Base-by-base conservation (phyloP, 345 rosid species). In the Arabis hirsuta region DNA sequence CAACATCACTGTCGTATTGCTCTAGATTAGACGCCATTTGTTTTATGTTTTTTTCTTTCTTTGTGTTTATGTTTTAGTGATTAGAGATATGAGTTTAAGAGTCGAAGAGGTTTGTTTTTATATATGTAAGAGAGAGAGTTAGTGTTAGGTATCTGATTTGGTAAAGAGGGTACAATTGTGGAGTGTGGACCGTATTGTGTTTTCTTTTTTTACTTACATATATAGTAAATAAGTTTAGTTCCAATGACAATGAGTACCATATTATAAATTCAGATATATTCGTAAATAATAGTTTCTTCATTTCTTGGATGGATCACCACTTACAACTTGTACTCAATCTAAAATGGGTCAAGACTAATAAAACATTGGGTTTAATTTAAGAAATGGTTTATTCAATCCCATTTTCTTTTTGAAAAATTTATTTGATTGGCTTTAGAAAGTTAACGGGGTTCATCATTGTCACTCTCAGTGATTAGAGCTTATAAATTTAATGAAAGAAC, bases 21-120 rank as follows among this genome's bases (percentile, higher is more conserved):
- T 69, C 65, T 56, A 80, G 65, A 65, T 76, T 79, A 76, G 71
- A 63, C 24, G 85, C 87, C 96, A 88, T 88, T 74, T 62, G 31
- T 69, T 55, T 20, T 36, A 2, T 36, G 41, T 36, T 36, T 36
- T 47, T 22, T 22, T 22, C 24, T 12, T 67, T 31, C n/a, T 57
- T 45, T 62, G 43, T 46, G 53, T 60, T 56, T 76, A 29, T 76
- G 59, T 62, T 46, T 68, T 0, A 27, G 65, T 55, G 72, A 38
- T 63, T 70, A 69, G 71, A 63, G 65, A 44, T n/a, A 9, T 58
- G 72, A 31, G 59, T 60, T 54, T 36, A 16, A 47, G 65, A 47
- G 61, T 19, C 1, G 31, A 63, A 20, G 61, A 47, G 61, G 61
- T 48, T 43, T 76, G 62, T 12, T 56, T 61, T 48, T 70, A 64